phyloP scores from a whole-genome alignment of 306 rosid species.

The Adenanthera pavonina region DNA sequence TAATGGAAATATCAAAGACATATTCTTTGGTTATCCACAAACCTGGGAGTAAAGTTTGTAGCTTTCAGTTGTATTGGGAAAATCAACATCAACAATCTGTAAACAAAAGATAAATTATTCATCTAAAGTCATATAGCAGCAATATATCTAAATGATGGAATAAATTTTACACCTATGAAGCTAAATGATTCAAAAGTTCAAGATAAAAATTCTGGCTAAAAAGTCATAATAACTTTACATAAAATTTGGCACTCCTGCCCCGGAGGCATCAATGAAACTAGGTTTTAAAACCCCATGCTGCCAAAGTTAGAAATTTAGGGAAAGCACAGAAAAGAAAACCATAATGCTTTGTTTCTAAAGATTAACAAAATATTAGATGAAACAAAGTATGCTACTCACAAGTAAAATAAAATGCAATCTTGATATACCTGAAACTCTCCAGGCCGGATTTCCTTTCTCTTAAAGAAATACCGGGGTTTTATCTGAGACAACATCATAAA shows the following conservation, averaged over 20 bases:
- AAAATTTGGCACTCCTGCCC: neutral
- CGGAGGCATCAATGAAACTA: constrained; percentile 12
- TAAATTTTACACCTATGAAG: constrained; percentile 11
- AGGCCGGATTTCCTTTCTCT: constrained; percentile 91
- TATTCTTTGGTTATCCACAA: constrained; percentile 43
- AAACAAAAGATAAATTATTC: constrained; percentile 18
- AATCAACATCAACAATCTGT: constrained; percentile 86
- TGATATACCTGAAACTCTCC: constrained; percentile 93
- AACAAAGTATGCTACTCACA: neutral
- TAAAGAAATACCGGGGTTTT: constrained; percentile 90
- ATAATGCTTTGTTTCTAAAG: neutral
- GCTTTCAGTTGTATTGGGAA: constrained; percentile 94
- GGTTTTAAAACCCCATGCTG: neutral
- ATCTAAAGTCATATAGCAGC: constrained; percentile 31
- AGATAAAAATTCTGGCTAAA: constrained; percentile 4
- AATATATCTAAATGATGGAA: constrained; percentile 13
- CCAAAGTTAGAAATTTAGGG: constrained; percentile 5
- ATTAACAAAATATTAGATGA: constrained; percentile 20
- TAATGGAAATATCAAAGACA: constrained; percentile 34
- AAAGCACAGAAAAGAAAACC: neutral
- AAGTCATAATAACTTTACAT: constrained; percentile 13
- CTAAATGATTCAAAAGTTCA: constrained; percentile 27
- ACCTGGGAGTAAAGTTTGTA: constrained; percentile 95
- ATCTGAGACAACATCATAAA: constrained; percentile 53
- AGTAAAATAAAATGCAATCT: constrained; percentile 23